Percentiles rank a stretch among this genome's conserved stretches.
phyloP scores from a whole-genome alignment of 352 stramenopile genomes.

The Phytophthora lateralis region DNA sequence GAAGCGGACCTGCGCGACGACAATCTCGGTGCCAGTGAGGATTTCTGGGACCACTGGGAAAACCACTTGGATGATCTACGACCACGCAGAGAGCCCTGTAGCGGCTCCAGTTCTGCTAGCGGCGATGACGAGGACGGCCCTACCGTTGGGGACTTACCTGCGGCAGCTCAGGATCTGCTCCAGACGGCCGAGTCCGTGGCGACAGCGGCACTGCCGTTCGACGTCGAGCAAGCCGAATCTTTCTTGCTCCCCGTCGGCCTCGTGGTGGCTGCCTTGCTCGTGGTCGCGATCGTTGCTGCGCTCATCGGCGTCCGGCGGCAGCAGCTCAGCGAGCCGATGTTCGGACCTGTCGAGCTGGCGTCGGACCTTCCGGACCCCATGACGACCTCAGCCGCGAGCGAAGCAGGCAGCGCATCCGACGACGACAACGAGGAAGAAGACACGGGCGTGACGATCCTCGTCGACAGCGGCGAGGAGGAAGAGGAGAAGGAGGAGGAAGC shows the following conservation, averaged over 20 bases:
- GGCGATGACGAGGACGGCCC: background rate
- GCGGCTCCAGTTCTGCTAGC: constrained; percentile 5
- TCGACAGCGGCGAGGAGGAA: constrained; percentile 16
- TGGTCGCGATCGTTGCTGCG: constrained; percentile 26
- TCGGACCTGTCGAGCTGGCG: constrained; percentile 33
- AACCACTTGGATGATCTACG: constrained; percentile 11
- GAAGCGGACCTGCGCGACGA: constrained; percentile 16
- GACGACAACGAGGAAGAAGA: constrained; percentile 18
- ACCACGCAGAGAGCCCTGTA: background rate
- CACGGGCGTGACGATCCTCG: constrained; percentile 17
- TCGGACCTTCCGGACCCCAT: constrained; percentile 38
- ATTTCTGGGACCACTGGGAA: constrained; percentile 24
- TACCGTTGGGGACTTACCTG: constrained; percentile 15
- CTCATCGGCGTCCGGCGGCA: constrained; percentile 31
- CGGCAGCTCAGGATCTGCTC: constrained; percentile 2
- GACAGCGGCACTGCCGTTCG: constrained; percentile 19
- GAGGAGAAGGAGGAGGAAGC: constrained; percentile 19
- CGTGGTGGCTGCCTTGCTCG: constrained; percentile 14
- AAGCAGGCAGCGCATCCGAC: constrained; percentile 4
- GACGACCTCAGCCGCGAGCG: constrained; percentile 15
- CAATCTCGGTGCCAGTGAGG: constrained; percentile 20
- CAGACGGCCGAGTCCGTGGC: constrained; percentile 24
- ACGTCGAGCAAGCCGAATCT: constrained; percentile 6
- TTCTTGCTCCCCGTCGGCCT: constrained; percentile 15
- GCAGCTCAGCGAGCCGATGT: constrained; percentile 37